Percentiles rank a stretch among this genome's conserved stretches.
Conservation (phyloP, 2,329 filamentous ascomycete genomes). For the Alternaria incomplexa region DNA sequence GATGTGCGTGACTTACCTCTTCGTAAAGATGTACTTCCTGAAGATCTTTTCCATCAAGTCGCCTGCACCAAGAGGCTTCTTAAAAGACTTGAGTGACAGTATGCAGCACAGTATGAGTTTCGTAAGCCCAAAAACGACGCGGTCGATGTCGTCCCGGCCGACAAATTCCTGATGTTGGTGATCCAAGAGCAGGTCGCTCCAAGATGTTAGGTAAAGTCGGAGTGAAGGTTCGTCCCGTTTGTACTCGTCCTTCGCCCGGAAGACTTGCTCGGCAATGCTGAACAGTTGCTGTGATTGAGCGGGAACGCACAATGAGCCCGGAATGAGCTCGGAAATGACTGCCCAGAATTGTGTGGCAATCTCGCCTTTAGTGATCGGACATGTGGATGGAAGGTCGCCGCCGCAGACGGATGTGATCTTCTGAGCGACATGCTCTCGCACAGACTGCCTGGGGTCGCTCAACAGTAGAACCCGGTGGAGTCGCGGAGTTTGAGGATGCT, state of each 20-base stretch:
- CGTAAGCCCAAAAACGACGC: constrained; percentile 48
- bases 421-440: constrained; percentile 35
- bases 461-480: constrained; percentile 45
- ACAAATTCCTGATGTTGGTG: constrained; percentile 45
- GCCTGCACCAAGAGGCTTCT: constrained; percentile 43
- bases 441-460: constrained; percentile 21
- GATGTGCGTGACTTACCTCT: constrained; percentile 20
- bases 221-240: constrained; percentile 40
- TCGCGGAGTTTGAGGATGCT: constrained; percentile 22
- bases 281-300: constrained; percentile 43
- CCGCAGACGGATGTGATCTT: constrained; percentile 45
- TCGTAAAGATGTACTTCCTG: constrained; percentile 44
- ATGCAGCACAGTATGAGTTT: constrained; percentile 49
- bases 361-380: constrained; percentile 35
- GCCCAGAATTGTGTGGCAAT: constrained; percentile 45
- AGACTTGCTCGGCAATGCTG: constrained; percentile 43
- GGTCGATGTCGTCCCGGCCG: constrained; percentile 44
- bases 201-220: constrained; percentile 33
- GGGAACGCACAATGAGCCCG: constrained; percentile 29
- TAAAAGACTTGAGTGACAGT: constrained; percentile 49
- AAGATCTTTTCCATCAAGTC: constrained; percentile 42
- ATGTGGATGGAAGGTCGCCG: constrained; percentile 42
- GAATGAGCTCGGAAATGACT: constrained; percentile 39
- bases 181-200: constrained; percentile 43
- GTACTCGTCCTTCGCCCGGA: constrained; percentile 43